Evolutionary conservation across 306 rosid genomes (phyloP).

Genomic region (Quercus alba): DNA sequence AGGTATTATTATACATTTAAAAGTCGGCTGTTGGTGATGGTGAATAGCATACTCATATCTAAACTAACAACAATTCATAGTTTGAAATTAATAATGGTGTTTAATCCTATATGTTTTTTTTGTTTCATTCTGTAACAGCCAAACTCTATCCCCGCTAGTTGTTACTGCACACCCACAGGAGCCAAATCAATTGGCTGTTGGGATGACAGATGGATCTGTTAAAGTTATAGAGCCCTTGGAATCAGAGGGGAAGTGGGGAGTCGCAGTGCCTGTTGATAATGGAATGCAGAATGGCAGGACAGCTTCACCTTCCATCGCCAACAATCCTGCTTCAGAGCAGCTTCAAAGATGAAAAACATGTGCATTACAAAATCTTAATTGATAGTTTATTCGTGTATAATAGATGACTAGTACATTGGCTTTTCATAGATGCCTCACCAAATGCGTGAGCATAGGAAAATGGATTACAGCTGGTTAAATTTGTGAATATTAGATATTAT

Average conservation of each 20-base stretch:
- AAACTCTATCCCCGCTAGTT: slow-evolving; percentile 56
- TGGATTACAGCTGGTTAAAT: background rate
- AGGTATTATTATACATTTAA: slow-evolving; percentile 32
- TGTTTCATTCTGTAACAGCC: slow-evolving; percentile 43
- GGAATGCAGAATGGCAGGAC: slow-evolving; percentile 57
- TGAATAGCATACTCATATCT: background rate
- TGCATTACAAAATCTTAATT: background rate
- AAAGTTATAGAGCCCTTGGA: slow-evolving; percentile 74
- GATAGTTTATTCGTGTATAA: background rate
- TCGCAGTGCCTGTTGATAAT: slow-evolving; percentile 47
- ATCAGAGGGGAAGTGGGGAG: slow-evolving; percentile 78
- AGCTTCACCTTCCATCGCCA: slow-evolving; percentile 52
- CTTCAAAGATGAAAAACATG: slow-evolving; percentile 43
- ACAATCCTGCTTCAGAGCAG: slow-evolving; percentile 67
- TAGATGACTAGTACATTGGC: background rate
- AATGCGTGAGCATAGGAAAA: slow-evolving; percentile 1
- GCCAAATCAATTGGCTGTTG: slow-evolving; percentile 77
- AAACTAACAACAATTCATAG: background rate
- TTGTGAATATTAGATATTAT: background rate
- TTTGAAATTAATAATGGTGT: background rate
- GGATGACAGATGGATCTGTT: slow-evolving; percentile 73
- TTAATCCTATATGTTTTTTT: background rate
- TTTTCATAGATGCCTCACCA: background rate
- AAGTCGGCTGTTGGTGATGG: background rate
- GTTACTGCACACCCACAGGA: slow-evolving; percentile 75